Base-by-base conservation (phyloP, 257 asterid species). In the Fraxinus cuspidata region DNA sequence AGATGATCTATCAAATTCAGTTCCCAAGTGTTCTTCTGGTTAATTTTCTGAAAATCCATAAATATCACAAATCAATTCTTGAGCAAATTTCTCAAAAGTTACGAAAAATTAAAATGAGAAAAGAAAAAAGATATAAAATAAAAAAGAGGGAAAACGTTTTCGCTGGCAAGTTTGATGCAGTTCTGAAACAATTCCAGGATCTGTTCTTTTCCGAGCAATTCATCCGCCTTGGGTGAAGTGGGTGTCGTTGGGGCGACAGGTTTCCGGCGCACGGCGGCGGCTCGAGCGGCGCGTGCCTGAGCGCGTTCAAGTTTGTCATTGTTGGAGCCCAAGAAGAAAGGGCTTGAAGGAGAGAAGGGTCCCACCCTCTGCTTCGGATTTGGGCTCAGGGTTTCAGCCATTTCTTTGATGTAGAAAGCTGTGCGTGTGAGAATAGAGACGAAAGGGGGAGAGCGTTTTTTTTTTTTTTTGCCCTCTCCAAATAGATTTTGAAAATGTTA, bases 1-100 rank as follows among this genome's bases (percentile, higher is more conserved):
- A 94, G 91, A 83, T 94, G 97, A 78, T 94, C 99, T 31, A 94
- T 94, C 87, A 94, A 81, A 84, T 85, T 89, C 82, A 94, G 94
- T 91, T 92, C 99, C 99, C 99, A 94, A 1, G 99, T 92, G 70
- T 94, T 94, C 84, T 94, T 94, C 86, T 92, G 99, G 80, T 87
- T 92, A 74, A 92, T 94, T 91, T 92, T 94, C 99, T 92, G 95
- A 81, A 79, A 72, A 63, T 15, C 78, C 75, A 34, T 38, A 83
- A 79, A 60, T 34, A 72, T 7, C 56, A 47, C 16, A 15, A 16
- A 47, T 1, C 56, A 47, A 15, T 4, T 47, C 19, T 1, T 15
- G 56, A 47, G 5, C 56, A 47, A 47, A 47, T 15, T 47, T 4
- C 56, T 1, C 21, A 47, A 47, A 18, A 2, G 19, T 12, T 19